Conservation (phyloP, 352 stramenopile species). For the Paralagenidium karlingii region DNA sequence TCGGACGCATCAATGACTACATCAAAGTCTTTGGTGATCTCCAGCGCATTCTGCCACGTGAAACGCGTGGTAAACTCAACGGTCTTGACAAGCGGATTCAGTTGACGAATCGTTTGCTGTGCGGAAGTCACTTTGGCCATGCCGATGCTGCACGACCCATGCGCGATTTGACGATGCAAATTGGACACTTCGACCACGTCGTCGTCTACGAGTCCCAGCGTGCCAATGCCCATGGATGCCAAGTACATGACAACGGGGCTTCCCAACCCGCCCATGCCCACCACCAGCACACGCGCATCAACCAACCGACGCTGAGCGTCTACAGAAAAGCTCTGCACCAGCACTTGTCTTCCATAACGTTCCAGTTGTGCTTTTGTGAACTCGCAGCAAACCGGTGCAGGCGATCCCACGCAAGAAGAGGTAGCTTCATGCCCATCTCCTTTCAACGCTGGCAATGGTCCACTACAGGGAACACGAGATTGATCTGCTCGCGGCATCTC, state of each 20-base stretch:
- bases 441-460: too few relatives aligned
- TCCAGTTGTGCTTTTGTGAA: slow-evolving; percentile 36
- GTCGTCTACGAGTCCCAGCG: slow-evolving; percentile 90
- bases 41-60: slow-evolving; percentile 59
- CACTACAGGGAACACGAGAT: slow-evolving; percentile 24
- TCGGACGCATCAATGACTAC: slow-evolving; percentile 94
- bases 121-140: slow-evolving; percentile 89
- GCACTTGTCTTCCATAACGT: slow-evolving; percentile 92
- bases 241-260: slow-evolving; percentile 93
- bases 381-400: too few relatives aligned
- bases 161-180: slow-evolving; percentile 94
- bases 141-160: slow-evolving; percentile 69
- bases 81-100: slow-evolving; percentile 81
- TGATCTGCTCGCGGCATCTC: not conserved
- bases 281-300: slow-evolving; percentile 71
- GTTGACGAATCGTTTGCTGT: slow-evolving; percentile 14
- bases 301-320: slow-evolving; percentile 78
- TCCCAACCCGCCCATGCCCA: slow-evolving; percentile 93
- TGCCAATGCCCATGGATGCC: slow-evolving; percentile 87
- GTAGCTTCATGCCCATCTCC: too few relatives aligned
- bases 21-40: slow-evolving; percentile 70
- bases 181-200: slow-evolving; percentile 94
- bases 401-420: too few relatives aligned
- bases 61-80: slow-evolving; percentile 37
- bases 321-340: slow-evolving; percentile 87